Evolutionary conservation across 306 rosid species (phyloP).

Genomic region (Fragaria ananassa): DNA sequence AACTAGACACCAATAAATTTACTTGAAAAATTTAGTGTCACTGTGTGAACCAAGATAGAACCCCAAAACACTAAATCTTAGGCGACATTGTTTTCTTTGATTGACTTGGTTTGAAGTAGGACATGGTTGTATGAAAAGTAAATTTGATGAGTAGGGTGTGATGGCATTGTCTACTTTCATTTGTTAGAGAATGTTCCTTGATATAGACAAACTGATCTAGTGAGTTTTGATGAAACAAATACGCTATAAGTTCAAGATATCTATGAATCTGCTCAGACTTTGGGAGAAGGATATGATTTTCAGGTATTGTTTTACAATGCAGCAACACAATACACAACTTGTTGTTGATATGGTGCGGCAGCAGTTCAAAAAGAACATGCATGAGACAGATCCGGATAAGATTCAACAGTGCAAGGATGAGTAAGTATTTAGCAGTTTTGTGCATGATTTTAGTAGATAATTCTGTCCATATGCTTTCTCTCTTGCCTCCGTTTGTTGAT

Average conservation of each 20-base stretch:
- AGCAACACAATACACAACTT: conserved; percentile 76
- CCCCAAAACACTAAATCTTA: not conserved
- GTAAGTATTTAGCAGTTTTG: conserved; percentile 40
- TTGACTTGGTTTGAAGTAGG: not conserved
- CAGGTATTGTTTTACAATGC: conserved; percentile 17
- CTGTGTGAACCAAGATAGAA: not conserved
- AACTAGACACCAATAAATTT: not conserved
- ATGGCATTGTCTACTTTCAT: not conserved
- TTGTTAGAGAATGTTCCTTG: not conserved
- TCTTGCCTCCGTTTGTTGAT: not conserved
- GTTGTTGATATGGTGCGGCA: conserved; percentile 74
- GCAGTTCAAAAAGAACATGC: conserved; percentile 70
- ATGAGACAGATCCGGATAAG: conserved; percentile 81
- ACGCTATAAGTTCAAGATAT: too few relatives aligned
- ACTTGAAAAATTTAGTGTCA: too few relatives aligned
- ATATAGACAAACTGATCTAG: not conserved
- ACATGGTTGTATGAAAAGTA: not conserved
- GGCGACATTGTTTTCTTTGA: not conserved
- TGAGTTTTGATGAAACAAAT: not conserved
- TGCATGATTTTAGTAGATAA: conserved; percentile 13
- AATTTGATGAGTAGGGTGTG: not conserved
- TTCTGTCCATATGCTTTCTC: not conserved
- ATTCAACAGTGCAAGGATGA: conserved; percentile 83
- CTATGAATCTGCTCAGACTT: not conserved
- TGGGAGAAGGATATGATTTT: not conserved